A percentile compares a stretch with the other conserved stretches of the same genome.
Conservation (phyloP, 495 filamentous ascomycete genomes). For the Lepidopterella palustris region DNA sequence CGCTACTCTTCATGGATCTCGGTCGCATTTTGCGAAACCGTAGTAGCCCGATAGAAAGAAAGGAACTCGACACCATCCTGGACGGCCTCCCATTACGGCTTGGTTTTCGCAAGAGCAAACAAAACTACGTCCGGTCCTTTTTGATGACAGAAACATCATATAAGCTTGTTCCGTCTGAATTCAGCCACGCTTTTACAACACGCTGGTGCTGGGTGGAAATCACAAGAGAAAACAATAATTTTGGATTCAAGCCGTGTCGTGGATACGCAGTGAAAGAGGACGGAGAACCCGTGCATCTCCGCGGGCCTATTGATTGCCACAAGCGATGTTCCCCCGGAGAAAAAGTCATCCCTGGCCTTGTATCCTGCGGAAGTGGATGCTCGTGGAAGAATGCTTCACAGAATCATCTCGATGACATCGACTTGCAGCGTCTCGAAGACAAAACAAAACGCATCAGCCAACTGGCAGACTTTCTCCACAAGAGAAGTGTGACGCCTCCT, state of each 20-base stretch:
- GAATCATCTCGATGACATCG: neutral
- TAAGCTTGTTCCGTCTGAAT: conserved; percentile 4
- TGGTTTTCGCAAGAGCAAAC: neutral
- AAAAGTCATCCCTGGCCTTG: neutral
- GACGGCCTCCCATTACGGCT: neutral
- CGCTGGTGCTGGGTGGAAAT: conserved; percentile 7
- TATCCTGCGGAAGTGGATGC: neutral
- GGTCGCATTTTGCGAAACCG: conserved; percentile 1
- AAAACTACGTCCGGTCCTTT: neutral
- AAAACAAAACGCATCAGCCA: neutral
- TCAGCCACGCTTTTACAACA: neutral
- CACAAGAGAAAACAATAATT: neutral
- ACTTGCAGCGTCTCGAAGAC: neutral
- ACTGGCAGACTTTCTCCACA: neutral
- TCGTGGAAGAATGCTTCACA: neutral
- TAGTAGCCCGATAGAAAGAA: neutral
- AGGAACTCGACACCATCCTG: conserved; percentile 1
- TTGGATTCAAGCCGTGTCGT: neutral
- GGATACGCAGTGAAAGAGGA: conserved; percentile 4
- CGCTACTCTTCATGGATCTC: conserved; percentile 1
- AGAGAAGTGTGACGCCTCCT: neutral
- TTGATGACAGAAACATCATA: conserved; percentile 3
- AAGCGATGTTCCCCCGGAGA: neutral
- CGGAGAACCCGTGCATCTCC: neutral
- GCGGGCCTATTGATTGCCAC: neutral